Base-by-base conservation (phyloP, 306 rosid genomes). In the Aeschynomene evenia region DNA sequence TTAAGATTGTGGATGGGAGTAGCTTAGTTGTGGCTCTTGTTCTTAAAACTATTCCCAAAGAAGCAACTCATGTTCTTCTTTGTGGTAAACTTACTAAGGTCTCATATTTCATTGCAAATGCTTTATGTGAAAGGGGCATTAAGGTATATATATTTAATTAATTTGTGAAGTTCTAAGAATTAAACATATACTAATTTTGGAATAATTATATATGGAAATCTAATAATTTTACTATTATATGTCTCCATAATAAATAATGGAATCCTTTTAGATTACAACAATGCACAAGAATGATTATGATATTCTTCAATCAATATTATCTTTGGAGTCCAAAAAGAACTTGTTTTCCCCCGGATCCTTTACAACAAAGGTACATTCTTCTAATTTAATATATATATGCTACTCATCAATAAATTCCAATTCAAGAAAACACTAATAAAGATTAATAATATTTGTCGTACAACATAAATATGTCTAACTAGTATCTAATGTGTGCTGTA, bases 1-100 rank as follows among this genome's bases (percentile, higher is more conserved):
- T 82, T 9, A 91, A 75, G 73, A 70, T 91, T 78, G 97, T 91
- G 67, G 96, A 91, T 82, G 96, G 97, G 0, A 85, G 91, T 29
- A 83, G 88, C 76, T 77, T 91, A 29, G 90, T 80, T 13, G 91
- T 82, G 54, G 94, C 85, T 11, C 63, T 81, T 33, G 79, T 89
- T 22, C 78, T 89, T 7, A 80, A 85, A 49, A 79, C 39, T 58
- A 83, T 89, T 70, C 98, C 98, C 0, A 80, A 79, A 69, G 81
- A 76, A 42, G 70, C 87, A 24, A 73, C 76, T 10, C 72, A 84
- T 49, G 87, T 91, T 2, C 64, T 87, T 22, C 80, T 91, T 4
- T 79, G 82, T 64, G 88, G 96, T 26, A 72, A 83, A 3, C 82
- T 80, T 56, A 70, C 83, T 5, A 91, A 89, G 77, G 78, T 87